These are phyloP conservation scores for Mediolabrus comicus DNA, from an alignment of 108 stramenopile genomes.

Conservation along the genomic window DNA sequence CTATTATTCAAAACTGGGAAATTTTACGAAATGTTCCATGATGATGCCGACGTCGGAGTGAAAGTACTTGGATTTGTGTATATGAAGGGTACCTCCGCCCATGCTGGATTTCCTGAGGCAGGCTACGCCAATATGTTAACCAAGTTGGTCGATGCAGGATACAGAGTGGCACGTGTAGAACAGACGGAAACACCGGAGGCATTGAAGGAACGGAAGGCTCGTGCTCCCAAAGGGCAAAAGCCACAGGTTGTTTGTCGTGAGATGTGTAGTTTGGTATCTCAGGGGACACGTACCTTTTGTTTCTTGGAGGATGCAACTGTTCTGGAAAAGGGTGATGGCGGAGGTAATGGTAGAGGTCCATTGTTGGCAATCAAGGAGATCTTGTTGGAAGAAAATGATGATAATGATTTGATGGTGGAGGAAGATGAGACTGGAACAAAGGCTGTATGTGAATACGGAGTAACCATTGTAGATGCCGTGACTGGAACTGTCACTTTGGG, in stretches of 20 bases:
- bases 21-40: constrained; percentile 93
- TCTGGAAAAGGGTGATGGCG: constrained; percentile 43
- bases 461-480: constrained; percentile 90
- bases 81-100: constrained; percentile 96
- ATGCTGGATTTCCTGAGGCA: constrained; percentile 97
- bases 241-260: constrained; percentile 92
- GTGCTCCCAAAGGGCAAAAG: constrained; percentile 61
- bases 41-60: constrained; percentile 97
- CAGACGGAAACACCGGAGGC: constrained; percentile 98
- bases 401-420: background rate
- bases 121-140: constrained; percentile 87
- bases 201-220: constrained; percentile 82
- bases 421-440: constrained; percentile 40
- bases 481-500: constrained; percentile 87
- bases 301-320: constrained; percentile 78
- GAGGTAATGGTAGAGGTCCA: constrained; percentile 50
- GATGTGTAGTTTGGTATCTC: constrained; percentile 86
- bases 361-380: constrained; percentile 84
- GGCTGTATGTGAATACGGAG: constrained; percentile 91
- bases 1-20: constrained; percentile 99
- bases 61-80: constrained; percentile 84
- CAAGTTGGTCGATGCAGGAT: constrained; percentile 90
- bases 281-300: constrained; percentile 94
- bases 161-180: constrained; percentile 97
- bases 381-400: constrained; percentile 21